A percentile compares a stretch with the other conserved stretches of the same genome.
These are phyloP conservation scores for Fusarium austroafricanum DNA, from an alignment of 2,329 filamentous ascomycete genomes.

Conservation along the genomic window DNA sequence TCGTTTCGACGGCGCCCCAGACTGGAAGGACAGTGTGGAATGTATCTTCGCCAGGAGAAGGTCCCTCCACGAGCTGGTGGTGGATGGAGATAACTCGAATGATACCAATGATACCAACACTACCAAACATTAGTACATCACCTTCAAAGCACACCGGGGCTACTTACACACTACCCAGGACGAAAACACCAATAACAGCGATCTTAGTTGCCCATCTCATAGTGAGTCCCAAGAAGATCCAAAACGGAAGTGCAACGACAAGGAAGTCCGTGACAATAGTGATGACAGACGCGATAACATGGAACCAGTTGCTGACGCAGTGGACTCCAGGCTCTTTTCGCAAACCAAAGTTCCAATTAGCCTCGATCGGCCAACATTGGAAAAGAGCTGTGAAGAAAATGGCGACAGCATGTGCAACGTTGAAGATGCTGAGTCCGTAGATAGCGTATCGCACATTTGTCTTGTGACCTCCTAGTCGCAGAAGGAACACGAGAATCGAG, in stretches of 20 bases:
- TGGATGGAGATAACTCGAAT: slow-evolving; percentile 50
- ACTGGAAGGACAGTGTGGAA: slow-evolving; percentile 49
- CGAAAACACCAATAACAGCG: slow-evolving; percentile 55
- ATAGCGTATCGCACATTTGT: slow-evolving; percentile 31
- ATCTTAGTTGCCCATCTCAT: slow-evolving; percentile 54
- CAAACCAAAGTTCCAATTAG: slow-evolving; percentile 48
- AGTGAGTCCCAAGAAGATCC: slow-evolving; percentile 55
- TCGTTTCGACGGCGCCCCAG: slow-evolving; percentile 52
- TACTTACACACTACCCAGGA: slow-evolving; percentile 53
- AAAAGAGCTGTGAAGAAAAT: slow-evolving; percentile 55
- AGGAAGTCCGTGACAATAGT: slow-evolving; percentile 57
- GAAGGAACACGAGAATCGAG: slow-evolving; percentile 58
- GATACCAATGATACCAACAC: slow-evolving; percentile 50
- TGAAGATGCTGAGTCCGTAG: slow-evolving; percentile 43
- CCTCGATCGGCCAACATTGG: slow-evolving; percentile 54
- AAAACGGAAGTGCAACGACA: slow-evolving; percentile 54
- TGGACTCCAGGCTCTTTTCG: slow-evolving; percentile 40
- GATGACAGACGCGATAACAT: slow-evolving; percentile 51
- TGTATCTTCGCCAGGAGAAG: slow-evolving; percentile 34
- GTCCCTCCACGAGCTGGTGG: slow-evolving; percentile 41
- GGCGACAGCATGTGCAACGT: slow-evolving; percentile 47
- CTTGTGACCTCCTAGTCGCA: slow-evolving; percentile 57
- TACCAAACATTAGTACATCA: slow-evolving; percentile 13
- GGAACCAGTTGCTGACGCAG: slow-evolving; percentile 51
- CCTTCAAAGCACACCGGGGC: background rate